These are phyloP conservation scores for Globisporangium echinulatum DNA, from an alignment of 352 stramenopile genomes.

Conservation along the genomic window DNA sequence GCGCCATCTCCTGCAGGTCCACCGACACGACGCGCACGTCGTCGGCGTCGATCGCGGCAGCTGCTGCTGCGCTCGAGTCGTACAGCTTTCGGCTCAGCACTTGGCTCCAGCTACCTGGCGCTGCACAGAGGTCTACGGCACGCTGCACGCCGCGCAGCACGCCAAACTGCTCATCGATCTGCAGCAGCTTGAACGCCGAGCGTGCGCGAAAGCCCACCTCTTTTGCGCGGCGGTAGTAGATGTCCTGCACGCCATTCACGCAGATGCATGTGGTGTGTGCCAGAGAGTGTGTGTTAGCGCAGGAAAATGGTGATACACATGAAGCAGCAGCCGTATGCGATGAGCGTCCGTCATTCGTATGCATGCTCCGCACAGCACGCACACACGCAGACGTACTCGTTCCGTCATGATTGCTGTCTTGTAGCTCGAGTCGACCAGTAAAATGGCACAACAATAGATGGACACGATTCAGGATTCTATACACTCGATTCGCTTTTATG, in stretches of 20 bases:
- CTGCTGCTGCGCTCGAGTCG: slow-evolving; percentile 22
- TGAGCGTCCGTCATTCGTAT: slow-evolving; percentile 33
- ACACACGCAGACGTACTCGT: no score
- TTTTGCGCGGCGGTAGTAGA: slow-evolving; percentile 91
- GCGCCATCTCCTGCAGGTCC: slow-evolving; percentile 98
- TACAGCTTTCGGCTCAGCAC: slow-evolving; percentile 92
- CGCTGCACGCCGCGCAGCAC: slow-evolving; percentile 90
- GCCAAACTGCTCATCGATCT: slow-evolving; percentile 98
- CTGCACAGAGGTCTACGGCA: slow-evolving; percentile 97
- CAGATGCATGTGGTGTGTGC: not conserved
- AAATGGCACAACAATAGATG: no score
- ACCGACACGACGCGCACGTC: slow-evolving; percentile 93
- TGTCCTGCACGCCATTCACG: slow-evolving; percentile 34
- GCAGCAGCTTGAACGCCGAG: slow-evolving; percentile 98
- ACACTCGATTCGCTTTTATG: no score
- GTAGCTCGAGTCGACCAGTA: no score
- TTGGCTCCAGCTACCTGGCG: slow-evolving; percentile 97
- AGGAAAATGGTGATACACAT: not conserved
- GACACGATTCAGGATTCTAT: no score
- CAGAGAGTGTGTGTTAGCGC: not conserved
- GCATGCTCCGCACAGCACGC: no score
- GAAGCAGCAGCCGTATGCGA: slow-evolving; percentile 21
- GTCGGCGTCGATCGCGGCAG: slow-evolving; percentile 14
- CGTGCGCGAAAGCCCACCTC: slow-evolving; percentile 96
- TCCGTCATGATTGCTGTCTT: no score